A percentile compares a stretch with the other conserved stretches of the same genome.
phyloP scores from a whole-genome alignment of 140 eudicot genomes.

The Erigeron philadelphicus region DNA sequence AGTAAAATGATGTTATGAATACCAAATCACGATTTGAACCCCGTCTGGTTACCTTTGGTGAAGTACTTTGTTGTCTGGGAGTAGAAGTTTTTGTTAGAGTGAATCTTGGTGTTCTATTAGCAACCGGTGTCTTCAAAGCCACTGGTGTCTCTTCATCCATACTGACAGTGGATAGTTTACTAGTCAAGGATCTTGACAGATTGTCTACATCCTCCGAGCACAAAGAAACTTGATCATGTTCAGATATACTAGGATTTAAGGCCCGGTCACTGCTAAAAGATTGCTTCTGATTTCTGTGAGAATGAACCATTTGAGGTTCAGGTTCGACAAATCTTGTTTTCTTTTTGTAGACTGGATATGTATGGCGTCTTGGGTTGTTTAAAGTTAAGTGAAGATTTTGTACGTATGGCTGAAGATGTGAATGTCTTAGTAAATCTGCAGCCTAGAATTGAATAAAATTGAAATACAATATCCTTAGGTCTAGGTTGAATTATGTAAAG shows the following conservation, averaged over 20 bases:
- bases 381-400: slow-evolving; percentile 43
- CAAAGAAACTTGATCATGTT: slow-evolving; percentile 51
- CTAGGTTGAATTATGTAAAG: neutral
- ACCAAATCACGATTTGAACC: slow-evolving; percentile 58
- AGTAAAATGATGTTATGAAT: neutral
- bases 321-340: slow-evolving; percentile 47
- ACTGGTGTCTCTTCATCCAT: slow-evolving; percentile 34
- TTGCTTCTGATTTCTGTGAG: slow-evolving; percentile 48
- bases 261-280: slow-evolving; percentile 65
- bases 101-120: slow-evolving; percentile 38
- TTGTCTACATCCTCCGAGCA: slow-evolving; percentile 41
- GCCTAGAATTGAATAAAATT: slow-evolving; percentile 48
- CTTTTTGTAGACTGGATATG: slow-evolving; percentile 43
- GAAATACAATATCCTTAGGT: neutral
- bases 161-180: slow-evolving; percentile 46
- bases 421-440: slow-evolving; percentile 82
- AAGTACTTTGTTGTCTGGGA: slow-evolving; percentile 45
- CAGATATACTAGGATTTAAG: slow-evolving; percentile 86
- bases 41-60: slow-evolving; percentile 44
- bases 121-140: slow-evolving; percentile 35
- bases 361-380: slow-evolving; percentile 50
- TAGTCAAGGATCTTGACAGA: slow-evolving; percentile 35
- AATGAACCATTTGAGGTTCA: slow-evolving; percentile 30
- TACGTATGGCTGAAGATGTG: slow-evolving; percentile 73
- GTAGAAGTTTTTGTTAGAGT: slow-evolving; percentile 42